Evolutionary conservation across 805 yeast species (phyloP).

Genomic region (Lachancea waltii): DNA sequence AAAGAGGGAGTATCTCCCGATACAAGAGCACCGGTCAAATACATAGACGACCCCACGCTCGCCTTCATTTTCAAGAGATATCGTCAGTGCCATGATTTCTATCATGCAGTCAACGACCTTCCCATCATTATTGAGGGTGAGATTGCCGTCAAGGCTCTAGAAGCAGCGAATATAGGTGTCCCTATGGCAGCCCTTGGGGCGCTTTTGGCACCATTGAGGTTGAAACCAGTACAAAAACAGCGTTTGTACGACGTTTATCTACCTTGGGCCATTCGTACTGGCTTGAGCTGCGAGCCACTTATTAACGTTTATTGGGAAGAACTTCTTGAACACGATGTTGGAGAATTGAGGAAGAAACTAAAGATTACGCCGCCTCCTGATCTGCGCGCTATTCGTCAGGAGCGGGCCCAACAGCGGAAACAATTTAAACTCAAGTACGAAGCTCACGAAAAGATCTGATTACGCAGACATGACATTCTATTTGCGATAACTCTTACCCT

Average conservation of each 20-base stretch:
- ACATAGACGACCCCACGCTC: conserved; percentile 80
- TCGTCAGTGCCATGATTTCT: conserved; percentile 95
- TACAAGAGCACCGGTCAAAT: conserved; percentile 81
- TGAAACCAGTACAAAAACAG: conserved; percentile 55
- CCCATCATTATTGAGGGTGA: conserved; percentile 97
- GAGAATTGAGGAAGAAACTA: conserved; percentile 62
- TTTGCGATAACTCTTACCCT: too few species aligned
- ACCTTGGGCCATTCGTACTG: conserved; percentile 82
- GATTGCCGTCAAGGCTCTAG: conserved; percentile 85
- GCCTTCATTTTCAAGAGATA: conserved; percentile 92
- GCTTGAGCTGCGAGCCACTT: conserved; percentile 65
- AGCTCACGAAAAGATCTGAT: conserved; percentile 13
- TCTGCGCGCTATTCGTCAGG: conserved; percentile 56
- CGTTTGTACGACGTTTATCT: conserved; percentile 64
- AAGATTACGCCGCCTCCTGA: conserved; percentile 78
- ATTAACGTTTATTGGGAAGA: conserved; percentile 93
- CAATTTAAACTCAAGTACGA: conserved; percentile 26
- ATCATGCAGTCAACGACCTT: conserved; percentile 83
- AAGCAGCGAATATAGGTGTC: conserved; percentile 83
- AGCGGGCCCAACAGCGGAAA: conserved; percentile 18
- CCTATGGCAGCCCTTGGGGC: conserved; percentile 97
- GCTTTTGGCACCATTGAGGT: conserved; percentile 75
- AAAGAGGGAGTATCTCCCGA: conserved; percentile 90
- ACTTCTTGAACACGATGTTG: conserved; percentile 60
- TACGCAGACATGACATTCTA: too few species aligned